These are phyloP conservation scores for Boletus pseudo-olivaceus DNA, from an alignment of 768 basidiomycete species.

Conservation along the genomic window DNA sequence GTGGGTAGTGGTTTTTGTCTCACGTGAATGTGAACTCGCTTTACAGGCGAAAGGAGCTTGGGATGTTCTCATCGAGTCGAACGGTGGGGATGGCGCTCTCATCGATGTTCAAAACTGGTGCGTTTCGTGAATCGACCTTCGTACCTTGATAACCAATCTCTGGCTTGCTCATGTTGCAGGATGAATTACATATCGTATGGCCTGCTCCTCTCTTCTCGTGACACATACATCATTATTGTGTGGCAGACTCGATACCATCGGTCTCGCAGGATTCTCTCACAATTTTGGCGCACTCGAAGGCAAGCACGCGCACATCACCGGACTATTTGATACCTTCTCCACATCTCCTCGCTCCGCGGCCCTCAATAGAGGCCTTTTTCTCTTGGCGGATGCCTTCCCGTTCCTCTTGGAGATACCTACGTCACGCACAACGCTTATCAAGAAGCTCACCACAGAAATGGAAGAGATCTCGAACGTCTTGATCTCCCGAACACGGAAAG, in stretches of 20 bases:
- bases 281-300: constrained; percentile 37
- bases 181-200: neutral
- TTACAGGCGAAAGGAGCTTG: constrained; percentile 11
- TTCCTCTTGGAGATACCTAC: constrained; percentile 33
- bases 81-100: constrained; percentile 12
- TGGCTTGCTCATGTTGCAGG: neutral
- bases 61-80: constrained; percentile 25
- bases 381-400: constrained; percentile 38
- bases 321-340: constrained; percentile 37
- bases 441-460: constrained; percentile 34
- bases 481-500: constrained; percentile 34
- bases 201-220: neutral
- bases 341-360: constrained; percentile 18
- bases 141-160: neutral
- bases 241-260: neutral
- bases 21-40: too few species aligned
- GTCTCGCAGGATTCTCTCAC: too few species aligned
- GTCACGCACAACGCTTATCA: constrained; percentile 7
- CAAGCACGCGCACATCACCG: constrained; percentile 39
- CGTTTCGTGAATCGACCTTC: neutral
- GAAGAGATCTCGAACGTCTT: constrained; percentile 38
- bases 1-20: neutral
- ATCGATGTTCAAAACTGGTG: constrained; percentile 38
- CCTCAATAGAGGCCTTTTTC: constrained; percentile 29
- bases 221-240: neutral